Percentiles rank a stretch among this genome's conserved stretches.
phyloP scores from a whole-genome alignment of 495 filamentous ascomycete genomes.

The Monascus purpureus region DNA sequence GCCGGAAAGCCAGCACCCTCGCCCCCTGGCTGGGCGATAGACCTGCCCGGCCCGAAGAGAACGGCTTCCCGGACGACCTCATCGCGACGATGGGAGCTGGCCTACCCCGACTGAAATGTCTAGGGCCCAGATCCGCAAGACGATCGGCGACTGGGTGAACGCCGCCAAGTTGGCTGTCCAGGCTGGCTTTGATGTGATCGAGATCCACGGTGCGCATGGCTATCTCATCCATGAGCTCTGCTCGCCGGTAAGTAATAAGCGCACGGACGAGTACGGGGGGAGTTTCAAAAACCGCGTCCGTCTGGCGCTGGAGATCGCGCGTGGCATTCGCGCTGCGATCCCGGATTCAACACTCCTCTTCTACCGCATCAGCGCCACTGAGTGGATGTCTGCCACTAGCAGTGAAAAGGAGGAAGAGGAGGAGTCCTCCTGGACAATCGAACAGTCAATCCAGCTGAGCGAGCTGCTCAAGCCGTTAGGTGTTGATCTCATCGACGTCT shows the following conservation, averaged over 20 bases:
- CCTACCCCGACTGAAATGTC: too few relatives aligned
- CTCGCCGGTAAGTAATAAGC: slow-evolving; percentile 41
- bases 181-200: slow-evolving; percentile 53
- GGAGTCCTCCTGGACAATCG: slow-evolving; percentile 52
- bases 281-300: slow-evolving; percentile 41
- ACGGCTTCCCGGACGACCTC: slow-evolving; percentile 18
- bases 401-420: too few relatives aligned
- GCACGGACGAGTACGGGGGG: slow-evolving; percentile 51
- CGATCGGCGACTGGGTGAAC: slow-evolving; percentile 46
- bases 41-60: slow-evolving; percentile 27
- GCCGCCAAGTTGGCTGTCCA: slow-evolving; percentile 45
- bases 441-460: slow-evolving; percentile 45
- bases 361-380: slow-evolving; percentile 54
- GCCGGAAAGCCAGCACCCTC: slow-evolving; percentile 53
- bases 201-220: slow-evolving; percentile 51
- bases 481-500: slow-evolving; percentile 66
- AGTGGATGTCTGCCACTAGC: slow-evolving; percentile 45
- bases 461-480: slow-evolving; percentile 48
- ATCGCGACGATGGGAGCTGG: slow-evolving; percentile 24
- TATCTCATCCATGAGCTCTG: slow-evolving; percentile 60
- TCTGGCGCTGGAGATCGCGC: slow-evolving; percentile 37
- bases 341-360: slow-evolving; percentile 50
- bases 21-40: slow-evolving; percentile 42
- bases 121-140: slow-evolving; percentile 44
- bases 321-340: slow-evolving; percentile 41